Evolutionary conservation across 805 yeast genomes (phyloP).

Genomic region (Pichia paraexigua): DNA sequence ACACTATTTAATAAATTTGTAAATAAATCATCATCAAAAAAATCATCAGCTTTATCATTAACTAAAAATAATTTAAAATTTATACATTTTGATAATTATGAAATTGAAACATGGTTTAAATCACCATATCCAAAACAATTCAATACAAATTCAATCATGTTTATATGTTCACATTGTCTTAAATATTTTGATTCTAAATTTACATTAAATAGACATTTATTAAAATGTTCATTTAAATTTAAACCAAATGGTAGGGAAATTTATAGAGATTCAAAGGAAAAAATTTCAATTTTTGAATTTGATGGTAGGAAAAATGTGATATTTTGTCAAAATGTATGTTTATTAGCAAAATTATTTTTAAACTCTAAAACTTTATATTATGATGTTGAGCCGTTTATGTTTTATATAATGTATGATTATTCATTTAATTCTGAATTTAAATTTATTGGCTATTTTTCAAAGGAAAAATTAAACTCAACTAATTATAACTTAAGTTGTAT

Average conservation of each 20-base stretch:
- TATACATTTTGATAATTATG: constrained; percentile 55
- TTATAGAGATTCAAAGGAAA: constrained; percentile 55
- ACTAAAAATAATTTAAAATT: constrained; percentile 6
- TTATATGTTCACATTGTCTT: constrained; percentile 78
- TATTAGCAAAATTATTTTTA: constrained; percentile 79
- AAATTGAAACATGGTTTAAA: constrained; percentile 85
- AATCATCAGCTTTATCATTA: constrained; percentile 8
- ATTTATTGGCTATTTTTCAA: constrained; percentile 91
- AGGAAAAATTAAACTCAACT: constrained; percentile 69
- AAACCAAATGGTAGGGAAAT: constrained; percentile 92
- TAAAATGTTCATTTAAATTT: constrained; percentile 56
- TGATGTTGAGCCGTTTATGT: constrained; percentile 92
- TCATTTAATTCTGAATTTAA: constrained; percentile 47
- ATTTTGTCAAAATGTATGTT: constrained; percentile 85
- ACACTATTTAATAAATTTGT: constrained; percentile 35
- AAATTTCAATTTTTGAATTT: constrained; percentile 76
- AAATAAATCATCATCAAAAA: constrained; percentile 34
- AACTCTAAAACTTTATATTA: constrained; percentile 88
- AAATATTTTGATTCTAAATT: constrained; percentile 68
- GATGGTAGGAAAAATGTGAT: constrained; percentile 80
- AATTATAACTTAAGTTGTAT: constrained; percentile 87
- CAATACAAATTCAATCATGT: constrained; percentile 51
- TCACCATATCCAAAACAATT: constrained; percentile 91
- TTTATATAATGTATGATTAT: constrained; percentile 73
- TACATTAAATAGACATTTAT: constrained; percentile 58